Base-by-base conservation (phyloP, 306 rosid species). In the Rosa lucieae region DNA sequence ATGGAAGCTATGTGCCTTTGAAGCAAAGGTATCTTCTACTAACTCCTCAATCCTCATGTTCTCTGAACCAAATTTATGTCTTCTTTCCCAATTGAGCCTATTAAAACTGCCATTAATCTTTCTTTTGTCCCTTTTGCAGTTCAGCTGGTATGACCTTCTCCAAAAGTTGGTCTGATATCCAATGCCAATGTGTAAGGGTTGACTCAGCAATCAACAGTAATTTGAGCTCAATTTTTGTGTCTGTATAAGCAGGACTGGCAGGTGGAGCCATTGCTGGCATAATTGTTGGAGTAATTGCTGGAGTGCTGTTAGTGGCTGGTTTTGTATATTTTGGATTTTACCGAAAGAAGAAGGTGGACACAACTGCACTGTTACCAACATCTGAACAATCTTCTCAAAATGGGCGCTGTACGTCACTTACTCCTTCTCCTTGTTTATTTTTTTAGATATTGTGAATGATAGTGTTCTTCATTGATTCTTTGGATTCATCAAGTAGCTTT, bases 221-320 rank as follows among this genome's bases (percentile, higher is more conserved):
- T 77, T 65, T 82, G 80, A 77, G 81, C 87, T 85, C 72, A 82
- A 80, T 35, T 78, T 81, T 77, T 86, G 52, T 75, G 74, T 85
- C 82, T 69, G 70, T 79, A 79, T 80, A 62, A 84, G 83, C 98
- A 95, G 98, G 93, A 79, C 79, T 91, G 75, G 77, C 81, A n/a
- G 86, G 79, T 48, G 96, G 90, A 53, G 90, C 80, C 82, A 84
- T 95, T 84, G 97, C 88, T 82, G 97, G 93, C 76, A 84, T 93
- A 89, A 61, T 79, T 74, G 80, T 86, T 26, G 98, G 90, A 83
- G 83, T 72, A 67, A 77, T 87, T 66, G 97, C 80, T 61, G 96
- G 67, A 63, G 78, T 90, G 82, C 84, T 95, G 66, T n/a, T 86
- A 35, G 46, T 95, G 79, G 96, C 86, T 10, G 85, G 80, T 51